phyloP scores from a whole-genome alignment of 1,284 basidiomycete species.

The Fistulinella cinereoalba region DNA sequence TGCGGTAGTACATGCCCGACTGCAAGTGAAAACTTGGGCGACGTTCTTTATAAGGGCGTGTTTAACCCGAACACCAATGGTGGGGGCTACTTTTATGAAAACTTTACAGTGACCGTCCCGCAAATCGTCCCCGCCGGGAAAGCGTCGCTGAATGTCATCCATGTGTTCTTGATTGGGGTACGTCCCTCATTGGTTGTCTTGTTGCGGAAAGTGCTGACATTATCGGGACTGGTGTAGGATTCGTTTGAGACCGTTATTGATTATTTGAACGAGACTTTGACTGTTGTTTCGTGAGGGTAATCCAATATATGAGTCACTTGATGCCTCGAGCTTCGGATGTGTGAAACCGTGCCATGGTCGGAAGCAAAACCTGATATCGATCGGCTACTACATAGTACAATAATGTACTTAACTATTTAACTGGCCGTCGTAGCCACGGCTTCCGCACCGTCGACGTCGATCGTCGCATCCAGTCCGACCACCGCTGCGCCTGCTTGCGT shows the following conservation, averaged over 20 bases:
- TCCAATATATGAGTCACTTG: too few species aligned
- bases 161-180: constrained; percentile 31
- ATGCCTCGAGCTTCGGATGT: too few species aligned
- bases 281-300: constrained; percentile 10
- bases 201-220: too few species aligned
- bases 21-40: constrained; percentile 17
- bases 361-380: too few species aligned
- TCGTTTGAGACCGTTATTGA: constrained; percentile 15
- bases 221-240: neutral
- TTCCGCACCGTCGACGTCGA: constrained; percentile 9
- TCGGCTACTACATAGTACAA: too few species aligned
- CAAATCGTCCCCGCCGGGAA: constrained; percentile 3
- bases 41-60: constrained; percentile 23
- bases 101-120: constrained; percentile 26
- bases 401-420: too few species aligned
- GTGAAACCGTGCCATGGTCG: neutral
- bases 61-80: constrained; percentile 6
- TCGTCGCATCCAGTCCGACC: constrained; percentile 33
- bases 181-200: too few species aligned
- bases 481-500: constrained; percentile 22
- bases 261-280: constrained; percentile 23
- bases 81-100: constrained; percentile 3
- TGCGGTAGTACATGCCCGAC: constrained; percentile 19
- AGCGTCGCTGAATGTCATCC: constrained; percentile 24
- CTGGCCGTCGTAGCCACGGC: constrained; percentile 23